A percentile compares a stretch with the other conserved stretches of the same genome.
Conservation (phyloP, 805 yeast species). For the Scheffersomyces spartinae region DNA sequence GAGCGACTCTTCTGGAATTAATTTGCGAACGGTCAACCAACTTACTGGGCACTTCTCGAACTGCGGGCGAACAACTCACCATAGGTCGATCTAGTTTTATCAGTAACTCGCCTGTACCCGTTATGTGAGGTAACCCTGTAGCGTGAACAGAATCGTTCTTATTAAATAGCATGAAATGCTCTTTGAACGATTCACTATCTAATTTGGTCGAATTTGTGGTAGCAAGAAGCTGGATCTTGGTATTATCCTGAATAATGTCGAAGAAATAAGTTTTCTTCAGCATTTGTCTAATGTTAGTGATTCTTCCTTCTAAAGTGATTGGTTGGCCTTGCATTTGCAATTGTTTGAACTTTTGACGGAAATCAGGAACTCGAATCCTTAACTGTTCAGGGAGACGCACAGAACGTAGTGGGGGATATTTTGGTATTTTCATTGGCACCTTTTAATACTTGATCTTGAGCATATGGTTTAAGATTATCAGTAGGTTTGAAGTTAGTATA, state of each 20-base stretch:
- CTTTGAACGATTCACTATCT: constrained; percentile 30
- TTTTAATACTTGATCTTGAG: too few species aligned
- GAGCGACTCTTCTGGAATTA: constrained; percentile 59
- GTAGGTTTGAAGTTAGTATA: too few species aligned
- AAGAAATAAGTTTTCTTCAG: constrained; percentile 62
- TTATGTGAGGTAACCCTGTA: constrained; percentile 60
- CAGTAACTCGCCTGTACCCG: constrained; percentile 72
- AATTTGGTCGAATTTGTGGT: constrained; percentile 37
- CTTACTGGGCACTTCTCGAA: constrained; percentile 59
- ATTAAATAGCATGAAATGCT: constrained; percentile 31
- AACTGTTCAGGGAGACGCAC: too few species aligned
- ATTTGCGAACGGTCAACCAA: constrained; percentile 44
- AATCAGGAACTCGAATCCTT: too few species aligned
- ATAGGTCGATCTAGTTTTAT: constrained; percentile 44
- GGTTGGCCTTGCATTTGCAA: too few species aligned
- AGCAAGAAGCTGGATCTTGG: constrained; percentile 50
- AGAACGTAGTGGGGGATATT: too few species aligned
- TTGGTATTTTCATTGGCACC: too few species aligned
- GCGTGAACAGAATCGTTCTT: constrained; percentile 66
- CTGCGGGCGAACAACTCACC: constrained; percentile 50
- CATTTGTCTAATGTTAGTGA: constrained; percentile 44
- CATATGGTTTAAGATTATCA: too few species aligned
- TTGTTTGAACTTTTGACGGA: too few species aligned
- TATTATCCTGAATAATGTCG: constrained; percentile 53
- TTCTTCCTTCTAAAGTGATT: constrained; percentile 58